These are phyloP conservation scores for Carex myosuroides DNA, from an alignment of 176 grass and related monocot species.

Conservation along the genomic window DNA sequence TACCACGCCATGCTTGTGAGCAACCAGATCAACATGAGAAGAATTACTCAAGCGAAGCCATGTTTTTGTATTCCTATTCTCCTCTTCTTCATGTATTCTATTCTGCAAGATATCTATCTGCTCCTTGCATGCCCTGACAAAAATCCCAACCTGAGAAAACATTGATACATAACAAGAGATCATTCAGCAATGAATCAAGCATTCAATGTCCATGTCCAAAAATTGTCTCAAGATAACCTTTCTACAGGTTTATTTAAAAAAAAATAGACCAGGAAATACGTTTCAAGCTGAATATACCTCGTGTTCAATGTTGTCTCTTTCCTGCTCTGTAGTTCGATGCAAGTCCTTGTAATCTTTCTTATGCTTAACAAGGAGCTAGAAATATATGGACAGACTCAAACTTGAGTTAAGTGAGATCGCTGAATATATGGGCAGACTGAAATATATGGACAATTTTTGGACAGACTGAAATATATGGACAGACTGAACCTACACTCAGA, in stretches of 20 bases:
- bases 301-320: constrained; percentile 94
- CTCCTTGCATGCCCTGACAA: constrained; percentile 94
- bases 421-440: too few relatives aligned
- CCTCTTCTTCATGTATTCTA: constrained; percentile 68
- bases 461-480: too few relatives aligned
- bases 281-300: constrained; percentile 43
- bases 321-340: constrained; percentile 83
- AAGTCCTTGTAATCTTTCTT: constrained; percentile 83
- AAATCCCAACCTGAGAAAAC: constrained; percentile 59
- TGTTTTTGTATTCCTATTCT: constrained; percentile 42
- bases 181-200: constrained; percentile 7
- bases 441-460: too few relatives aligned
- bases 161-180: not conserved
- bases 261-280: not conserved
- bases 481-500: too few relatives aligned
- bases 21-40: constrained; percentile 74
- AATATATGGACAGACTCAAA: constrained; percentile 19
- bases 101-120: constrained; percentile 93
- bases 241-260: not conserved
- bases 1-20: constrained; percentile 98
- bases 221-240: not conserved
- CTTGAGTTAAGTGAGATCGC: not conserved
- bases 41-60: constrained; percentile 54
- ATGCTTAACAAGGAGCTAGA: constrained; percentile 82
- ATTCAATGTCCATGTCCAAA: not conserved